These are phyloP conservation scores for Xeromyces bisporus DNA, from an alignment of 495 filamentous ascomycete species.

Conservation along the genomic window DNA sequence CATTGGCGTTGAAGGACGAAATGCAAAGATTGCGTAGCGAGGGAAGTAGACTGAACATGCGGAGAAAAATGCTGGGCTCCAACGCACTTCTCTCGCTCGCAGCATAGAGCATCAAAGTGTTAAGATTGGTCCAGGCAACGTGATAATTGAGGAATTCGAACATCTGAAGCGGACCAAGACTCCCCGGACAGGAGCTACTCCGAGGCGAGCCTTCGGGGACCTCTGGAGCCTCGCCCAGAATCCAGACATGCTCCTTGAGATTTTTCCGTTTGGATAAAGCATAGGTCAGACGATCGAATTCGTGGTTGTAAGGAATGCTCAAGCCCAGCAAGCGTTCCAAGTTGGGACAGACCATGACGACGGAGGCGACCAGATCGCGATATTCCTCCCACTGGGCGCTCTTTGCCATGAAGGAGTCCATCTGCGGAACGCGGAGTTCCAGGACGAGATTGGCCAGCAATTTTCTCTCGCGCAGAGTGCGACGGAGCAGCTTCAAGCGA, in stretches of 20 bases:
- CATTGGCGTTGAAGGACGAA: conserved; percentile 50
- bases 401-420: conserved; percentile 32
- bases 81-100: conserved; percentile 38
- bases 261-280: conserved; percentile 60
- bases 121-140: conserved; percentile 49
- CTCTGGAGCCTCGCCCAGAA: conserved; percentile 37
- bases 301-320: conserved; percentile 51
- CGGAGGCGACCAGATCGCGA: conserved; percentile 54
- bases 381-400: conserved; percentile 40
- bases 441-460: conserved; percentile 56
- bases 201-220: conserved; percentile 27
- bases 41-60: conserved; percentile 48
- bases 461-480: conserved; percentile 55
- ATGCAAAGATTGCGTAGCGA: conserved; percentile 56
- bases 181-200: conserved; percentile 31
- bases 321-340: conserved; percentile 59
- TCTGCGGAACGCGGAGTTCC: conserved; percentile 54
- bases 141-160: conserved; percentile 56
- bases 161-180: conserved; percentile 42
- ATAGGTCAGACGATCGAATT: conserved; percentile 58
- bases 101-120: conserved; percentile 61
- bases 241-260: conserved; percentile 68
- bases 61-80: conserved; percentile 49
- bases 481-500: conserved; percentile 55
- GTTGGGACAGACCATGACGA: conserved; percentile 79